phyloP scores from a whole-genome alignment of 208 protist genomes.

The Angomonas deanei region DNA sequence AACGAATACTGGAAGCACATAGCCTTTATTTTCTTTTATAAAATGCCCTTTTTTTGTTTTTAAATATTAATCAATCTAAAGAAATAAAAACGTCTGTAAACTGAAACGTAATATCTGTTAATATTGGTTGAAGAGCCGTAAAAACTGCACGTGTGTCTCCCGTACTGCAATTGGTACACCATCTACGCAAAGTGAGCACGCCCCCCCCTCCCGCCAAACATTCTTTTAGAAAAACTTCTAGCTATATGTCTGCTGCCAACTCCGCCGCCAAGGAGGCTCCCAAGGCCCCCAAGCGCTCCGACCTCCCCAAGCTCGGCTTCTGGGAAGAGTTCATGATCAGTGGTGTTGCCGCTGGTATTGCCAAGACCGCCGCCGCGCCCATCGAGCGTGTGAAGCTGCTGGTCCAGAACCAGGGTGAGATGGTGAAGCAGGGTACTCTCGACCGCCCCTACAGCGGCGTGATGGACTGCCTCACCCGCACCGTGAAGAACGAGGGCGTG shows the following conservation, averaged over 20 bases:
- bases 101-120: too few species aligned
- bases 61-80: too few species aligned
- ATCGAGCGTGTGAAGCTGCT: slow-evolving; percentile 96
- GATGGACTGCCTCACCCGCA: slow-evolving; percentile 91
- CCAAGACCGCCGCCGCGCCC: slow-evolving; percentile 93
- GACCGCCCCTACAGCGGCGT: slow-evolving; percentile 93
- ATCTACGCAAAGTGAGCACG: too few species aligned
- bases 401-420: slow-evolving; percentile 90
- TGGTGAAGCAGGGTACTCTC: slow-evolving; percentile 70
- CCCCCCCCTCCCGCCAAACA: too few species aligned
- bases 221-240: too few species aligned
- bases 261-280: slow-evolving; percentile 13
- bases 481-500: slow-evolving; percentile 91
- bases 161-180: too few species aligned
- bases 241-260: slow-evolving; percentile 22
- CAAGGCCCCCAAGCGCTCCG: slow-evolving; percentile 19
- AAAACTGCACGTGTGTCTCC: too few species aligned
- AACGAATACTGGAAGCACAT: too few species aligned
- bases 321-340: slow-evolving; percentile 81
- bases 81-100: too few species aligned
- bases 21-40: too few species aligned
- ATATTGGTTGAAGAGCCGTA: too few species aligned
- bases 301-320: slow-evolving; percentile 49
- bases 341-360: slow-evolving; percentile 67
- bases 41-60: too few species aligned